phyloP scores from a whole-genome alignment of 2,329 filamentous ascomycete species.

The Verticillium isaacii region DNA sequence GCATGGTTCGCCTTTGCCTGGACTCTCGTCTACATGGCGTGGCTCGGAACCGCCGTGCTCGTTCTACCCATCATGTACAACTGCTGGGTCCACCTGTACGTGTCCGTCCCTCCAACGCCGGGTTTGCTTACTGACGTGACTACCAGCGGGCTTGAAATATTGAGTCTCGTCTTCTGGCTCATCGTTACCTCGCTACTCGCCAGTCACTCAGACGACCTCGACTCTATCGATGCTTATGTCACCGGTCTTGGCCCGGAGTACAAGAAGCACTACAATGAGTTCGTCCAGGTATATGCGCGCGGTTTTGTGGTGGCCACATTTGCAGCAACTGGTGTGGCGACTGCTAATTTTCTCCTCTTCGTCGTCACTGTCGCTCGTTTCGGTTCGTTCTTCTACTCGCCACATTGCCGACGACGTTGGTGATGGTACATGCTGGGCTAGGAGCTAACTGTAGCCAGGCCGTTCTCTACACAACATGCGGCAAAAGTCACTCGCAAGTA shows the following conservation, averaged over 20 bases:
- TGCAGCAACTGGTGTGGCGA: constrained; percentile 9
- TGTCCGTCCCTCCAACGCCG: too few species aligned
- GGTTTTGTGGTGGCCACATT: constrained; percentile 13
- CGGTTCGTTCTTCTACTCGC: constrained; percentile 3
- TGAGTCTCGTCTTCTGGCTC: constrained; percentile 13
- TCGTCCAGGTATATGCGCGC: constrained; percentile 7
- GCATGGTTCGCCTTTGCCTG: constrained; percentile 14
- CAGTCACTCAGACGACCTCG: constrained; percentile 13
- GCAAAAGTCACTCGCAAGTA: constrained; percentile 8
- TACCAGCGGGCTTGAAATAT: constrained; percentile 10
- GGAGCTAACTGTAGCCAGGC: constrained; percentile 4
- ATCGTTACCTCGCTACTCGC: constrained; percentile 12
- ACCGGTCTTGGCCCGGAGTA: constrained; percentile 10
- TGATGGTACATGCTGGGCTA: not conserved
- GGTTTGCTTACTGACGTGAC: not conserved
- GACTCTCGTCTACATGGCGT: constrained; percentile 13
- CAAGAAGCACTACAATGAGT: constrained; percentile 11
- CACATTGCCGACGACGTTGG: not conserved
- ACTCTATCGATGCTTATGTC: constrained; percentile 11
- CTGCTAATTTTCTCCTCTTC: constrained; percentile 11
- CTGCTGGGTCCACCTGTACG: constrained; percentile 15
- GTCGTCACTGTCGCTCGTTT: constrained; percentile 10
- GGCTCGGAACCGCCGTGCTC: constrained; percentile 10
- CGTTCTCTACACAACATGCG: constrained; percentile 9
- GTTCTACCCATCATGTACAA: constrained; percentile 15